Conservation (phyloP, 2,329 filamentous ascomycete species). For the Diaporthe sp. region DNA sequence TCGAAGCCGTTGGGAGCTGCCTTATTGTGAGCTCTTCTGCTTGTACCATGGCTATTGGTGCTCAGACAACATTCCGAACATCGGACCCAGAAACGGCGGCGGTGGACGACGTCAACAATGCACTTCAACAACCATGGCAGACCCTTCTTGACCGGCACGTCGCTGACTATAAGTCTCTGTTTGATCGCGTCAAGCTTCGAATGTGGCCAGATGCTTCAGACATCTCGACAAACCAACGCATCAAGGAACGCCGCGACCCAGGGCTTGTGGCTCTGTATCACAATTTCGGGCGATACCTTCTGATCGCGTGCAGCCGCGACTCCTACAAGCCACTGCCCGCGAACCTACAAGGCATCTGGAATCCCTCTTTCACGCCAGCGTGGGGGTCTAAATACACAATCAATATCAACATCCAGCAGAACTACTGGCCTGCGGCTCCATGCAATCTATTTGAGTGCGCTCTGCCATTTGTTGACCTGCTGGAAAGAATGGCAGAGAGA, state of each 20-base stretch:
- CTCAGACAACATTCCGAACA: slow-evolving; percentile 56
- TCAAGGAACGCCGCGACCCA: slow-evolving; percentile 43
- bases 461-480: slow-evolving; percentile 55
- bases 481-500: slow-evolving; percentile 54
- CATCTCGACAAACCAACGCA: slow-evolving; percentile 43
- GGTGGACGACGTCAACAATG: slow-evolving; percentile 45
- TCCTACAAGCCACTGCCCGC: slow-evolving; percentile 53
- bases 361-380: slow-evolving; percentile 55
- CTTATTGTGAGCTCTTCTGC: slow-evolving; percentile 54
- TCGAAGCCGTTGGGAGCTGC: slow-evolving; percentile 52
- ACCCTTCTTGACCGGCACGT: slow-evolving; percentile 43
- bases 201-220: slow-evolving; percentile 46
- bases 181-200: slow-evolving; percentile 44
- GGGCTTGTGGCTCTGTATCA: slow-evolving; percentile 52
- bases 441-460: slow-evolving; percentile 51
- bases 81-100: slow-evolving; percentile 48
- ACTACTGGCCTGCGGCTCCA: slow-evolving; percentile 61
- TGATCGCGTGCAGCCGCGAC: slow-evolving; percentile 52
- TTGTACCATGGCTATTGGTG: slow-evolving; percentile 54
- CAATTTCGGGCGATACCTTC: slow-evolving; percentile 56
- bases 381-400: slow-evolving; percentile 66
- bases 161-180: slow-evolving; percentile 45
- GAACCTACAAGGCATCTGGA: slow-evolving; percentile 62
- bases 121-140: slow-evolving; percentile 44
- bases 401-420: slow-evolving; percentile 68